Evolutionary conservation across 345 rosid genomes (phyloP), one percentile per base, ranked within the genome.

Genomic region (Excoecaria agallocha): DNA sequence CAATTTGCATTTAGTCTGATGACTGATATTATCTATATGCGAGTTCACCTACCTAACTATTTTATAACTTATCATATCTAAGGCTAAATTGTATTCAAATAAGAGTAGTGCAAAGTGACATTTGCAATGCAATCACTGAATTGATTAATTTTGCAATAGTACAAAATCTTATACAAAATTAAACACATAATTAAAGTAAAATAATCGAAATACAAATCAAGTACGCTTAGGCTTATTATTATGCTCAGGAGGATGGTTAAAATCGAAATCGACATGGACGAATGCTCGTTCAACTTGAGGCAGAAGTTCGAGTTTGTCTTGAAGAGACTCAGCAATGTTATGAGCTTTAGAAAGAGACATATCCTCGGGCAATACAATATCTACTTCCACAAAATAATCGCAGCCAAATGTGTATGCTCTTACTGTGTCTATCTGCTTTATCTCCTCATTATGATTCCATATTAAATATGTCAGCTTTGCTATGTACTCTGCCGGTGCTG

Each of bases 361-460:
- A 12, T 85, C 86, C 25, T 65, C 70, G 0, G 85, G 87, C 46
- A 87, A 61, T 19, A 85, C 87, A 38, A 87, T 75, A 75, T 85
- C 76, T 61, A 69, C 88, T 70, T 87, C 90, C 62, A 82, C 90
- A 49, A 85, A 87, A 69, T 85, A 87, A 0, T 85, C 68, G 49
- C 60, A 51, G 1, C 88, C 87, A 66, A 78, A 73, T 10, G 78
- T 81, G 77, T 87, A 85, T 30, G 90, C 90, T 30, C 87, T 82
- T 17, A 83, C 85, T 0, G 88, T 85, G 20, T 83, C 87, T 11
- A 87, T 87, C 16, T 83, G 83, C 74, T 56, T 80, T 1, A 87
- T 87, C 52, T 83, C 81, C 72, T 82, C 71, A 24, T 78, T 71
- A 57, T 87, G 90, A 74, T 87, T 87, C 88, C 90, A 87, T 2